These are phyloP conservation scores for Boletus coccyginus DNA, from an alignment of 768 basidiomycete genomes.

Conservation along the genomic window DNA sequence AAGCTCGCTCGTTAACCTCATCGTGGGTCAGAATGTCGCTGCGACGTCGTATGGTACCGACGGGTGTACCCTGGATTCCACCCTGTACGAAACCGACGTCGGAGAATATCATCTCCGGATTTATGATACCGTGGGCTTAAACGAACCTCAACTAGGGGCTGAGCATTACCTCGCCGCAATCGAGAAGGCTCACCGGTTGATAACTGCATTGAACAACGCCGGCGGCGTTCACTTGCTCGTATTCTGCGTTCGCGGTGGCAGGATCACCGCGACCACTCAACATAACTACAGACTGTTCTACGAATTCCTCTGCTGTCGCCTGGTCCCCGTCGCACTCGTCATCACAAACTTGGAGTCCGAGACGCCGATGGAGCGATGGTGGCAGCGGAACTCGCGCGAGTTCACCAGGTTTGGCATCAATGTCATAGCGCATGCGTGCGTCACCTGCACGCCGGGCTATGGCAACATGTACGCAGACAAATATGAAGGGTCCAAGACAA, in stretches of 20 bases:
- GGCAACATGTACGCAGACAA: constrained; percentile 33
- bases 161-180: constrained; percentile 26
- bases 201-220: constrained; percentile 24
- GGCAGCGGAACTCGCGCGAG: constrained; percentile 28
- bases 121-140: constrained; percentile 33
- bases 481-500: constrained; percentile 34
- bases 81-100: constrained; percentile 20
- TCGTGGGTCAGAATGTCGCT: constrained; percentile 31
- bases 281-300: constrained; percentile 39
- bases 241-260: constrained; percentile 36
- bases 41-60: constrained; percentile 30
- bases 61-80: constrained; percentile 37
- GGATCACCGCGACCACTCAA: constrained; percentile 33
- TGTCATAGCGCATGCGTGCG: constrained; percentile 27
- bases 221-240: constrained; percentile 40
- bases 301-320: constrained; percentile 36
- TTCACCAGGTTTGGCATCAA: constrained; percentile 23
- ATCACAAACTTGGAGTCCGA: constrained; percentile 40
- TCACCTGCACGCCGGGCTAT: constrained; percentile 32
- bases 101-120: constrained; percentile 18
- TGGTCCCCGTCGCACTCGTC: constrained; percentile 39
- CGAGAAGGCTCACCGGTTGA: constrained; percentile 30
- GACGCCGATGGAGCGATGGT: constrained; percentile 34
- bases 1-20: constrained; percentile 45
- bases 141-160: constrained; percentile 25